Evolutionary conservation across 2,329 filamentous ascomycete species (phyloP), one percentile per base, ranked within the genome.

Genomic region (Rhynchosporium graminicola): DNA sequence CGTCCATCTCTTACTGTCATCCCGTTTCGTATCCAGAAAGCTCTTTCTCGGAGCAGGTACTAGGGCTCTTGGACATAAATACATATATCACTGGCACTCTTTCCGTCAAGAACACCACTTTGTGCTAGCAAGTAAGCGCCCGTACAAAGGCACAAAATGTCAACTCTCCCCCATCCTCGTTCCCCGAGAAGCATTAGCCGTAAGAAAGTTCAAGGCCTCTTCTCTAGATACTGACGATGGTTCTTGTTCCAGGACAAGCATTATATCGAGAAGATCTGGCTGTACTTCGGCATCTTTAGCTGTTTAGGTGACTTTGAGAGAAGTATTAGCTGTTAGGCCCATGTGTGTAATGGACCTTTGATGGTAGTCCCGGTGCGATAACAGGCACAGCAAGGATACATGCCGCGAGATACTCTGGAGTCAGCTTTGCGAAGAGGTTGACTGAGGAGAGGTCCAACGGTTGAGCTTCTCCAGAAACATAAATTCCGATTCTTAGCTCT

Each of bases 71-170:
- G 82, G 82, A 5, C 20, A 20, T 20, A 20, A 20, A 20, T 20
- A 20, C 20, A 20, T 20, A 20, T 20, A 20, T 81, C 82, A 63
- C 80, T 80, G 4, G 76, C 80, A 61, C 59, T 76, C 68, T 71
- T 78, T 3, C 80, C 81, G 47, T 78, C 75, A 38, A 81, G 63
- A 26, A 85, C 69, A 0, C 82, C 82, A 0, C 80, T 81, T 20
- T 76, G 76, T 15, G 76, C 81, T 60, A 81, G 81, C 12, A 83
- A 26, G 42, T 79, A 77, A 29, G 80, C 76, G 0, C 81, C 82
- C 3, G 81, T 82, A 72, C 82, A 85, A 9, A 84, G 76, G 64
- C 78, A 78, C 63, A 84, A 71, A 45, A 85, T 75, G 63, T 84
- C 82, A 12, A 79, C 79, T 4, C 74, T 4, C 72, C 63, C 1